Evolutionary conservation across 1,139 yeast genomes (phyloP), one percentile per base, ranked within the genome.

Genomic region (Scheffersomyces parashehatae): DNA sequence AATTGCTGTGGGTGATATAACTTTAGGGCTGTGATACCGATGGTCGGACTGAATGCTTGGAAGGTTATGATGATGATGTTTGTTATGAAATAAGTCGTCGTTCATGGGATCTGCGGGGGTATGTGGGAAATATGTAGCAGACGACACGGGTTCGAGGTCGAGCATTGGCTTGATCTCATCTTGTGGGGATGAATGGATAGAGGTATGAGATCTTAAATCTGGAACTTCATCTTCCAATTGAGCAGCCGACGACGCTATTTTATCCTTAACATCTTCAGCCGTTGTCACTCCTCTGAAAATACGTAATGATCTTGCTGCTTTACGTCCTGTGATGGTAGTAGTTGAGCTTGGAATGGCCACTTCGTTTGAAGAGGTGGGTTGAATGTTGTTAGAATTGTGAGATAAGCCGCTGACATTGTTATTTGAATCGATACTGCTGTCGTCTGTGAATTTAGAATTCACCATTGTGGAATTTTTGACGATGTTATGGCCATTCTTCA

Each of bases 61-160:
- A 20, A 20, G 5, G 6, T 12, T 4, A 8, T 31, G 20, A 11
- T 31, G 24, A 14, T 31, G 35, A 14, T 14, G 35, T 6, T 31
- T 15, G 11, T 14, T 20, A 11, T 10, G n/a, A 9, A n/a, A 7
- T n/a, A 20, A 5, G 6, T 7, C 5, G 13, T 31, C 35, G 5
- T 11, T 20, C 12, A 31, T 31, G n/a, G 35, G 49, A 29, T 44
- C 73, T 56, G 55, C 68, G 5, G 73, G 68, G 0, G 69, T 76
- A 56, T 83, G 88, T 2, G 88, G 88, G 44, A 81, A 75, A 55
- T 83, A 83, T 0, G 87, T 82, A 0, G 88, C 88, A 2, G 85
- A 79, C 1, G 87, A 78, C 0, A 82, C 79, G 1, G 84, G 83
- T 45, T 79, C 81, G 40, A 73, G 52, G 36, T 44, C 35, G 30